phyloP scores from a whole-genome alignment of 1,139 yeast genomes.

The Pichia sp. region DNA sequence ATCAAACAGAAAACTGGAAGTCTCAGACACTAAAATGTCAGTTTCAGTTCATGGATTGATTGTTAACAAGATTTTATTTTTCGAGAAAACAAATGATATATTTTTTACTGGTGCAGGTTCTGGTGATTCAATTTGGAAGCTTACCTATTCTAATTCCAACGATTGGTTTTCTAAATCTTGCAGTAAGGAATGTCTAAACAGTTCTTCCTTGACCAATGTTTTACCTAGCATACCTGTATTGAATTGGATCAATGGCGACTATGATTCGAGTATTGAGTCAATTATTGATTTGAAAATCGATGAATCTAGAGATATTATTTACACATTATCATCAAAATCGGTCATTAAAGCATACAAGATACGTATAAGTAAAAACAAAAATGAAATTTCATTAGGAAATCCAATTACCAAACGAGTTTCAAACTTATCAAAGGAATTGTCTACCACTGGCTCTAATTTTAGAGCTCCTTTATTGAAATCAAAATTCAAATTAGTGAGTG shows the following conservation, averaged over 20 bases:
- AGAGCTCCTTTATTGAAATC: slow-evolving; percentile 26
- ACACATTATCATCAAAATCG: slow-evolving; percentile 77
- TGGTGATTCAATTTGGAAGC: slow-evolving; percentile 79
- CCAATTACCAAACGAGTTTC: slow-evolving; percentile 37
- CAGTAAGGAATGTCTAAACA: slow-evolving; percentile 71
- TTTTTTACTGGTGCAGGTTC: slow-evolving; percentile 75
- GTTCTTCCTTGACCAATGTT: slow-evolving; percentile 53
- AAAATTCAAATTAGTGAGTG: slow-evolving; percentile 47
- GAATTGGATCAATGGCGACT: slow-evolving; percentile 17
- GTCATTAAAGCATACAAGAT: slow-evolving; percentile 69
- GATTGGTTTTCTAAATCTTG: slow-evolving; percentile 86
- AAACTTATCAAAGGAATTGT: slow-evolving; percentile 48
- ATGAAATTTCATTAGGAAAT: slow-evolving; percentile 23
- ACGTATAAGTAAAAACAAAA: slow-evolving; percentile 18
- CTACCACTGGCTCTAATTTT: slow-evolving; percentile 35
- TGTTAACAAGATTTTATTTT: slow-evolving; percentile 53
- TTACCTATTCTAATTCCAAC: slow-evolving; percentile 77
- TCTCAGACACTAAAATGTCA: slow-evolving; percentile 76
- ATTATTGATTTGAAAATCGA: slow-evolving; percentile 65
- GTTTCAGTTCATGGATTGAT: slow-evolving; percentile 75
- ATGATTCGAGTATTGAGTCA: slow-evolving; percentile 37
- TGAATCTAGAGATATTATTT: slow-evolving; percentile 65
- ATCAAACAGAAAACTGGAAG: slow-evolving; percentile 43
- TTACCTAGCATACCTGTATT: slow-evolving; percentile 24
- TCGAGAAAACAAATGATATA: slow-evolving; percentile 64